Evolutionary conservation across 164 flowering plant genomes (phyloP), one percentile per base, ranked within the genome.

Genomic region (Liriodendron chinense): DNA sequence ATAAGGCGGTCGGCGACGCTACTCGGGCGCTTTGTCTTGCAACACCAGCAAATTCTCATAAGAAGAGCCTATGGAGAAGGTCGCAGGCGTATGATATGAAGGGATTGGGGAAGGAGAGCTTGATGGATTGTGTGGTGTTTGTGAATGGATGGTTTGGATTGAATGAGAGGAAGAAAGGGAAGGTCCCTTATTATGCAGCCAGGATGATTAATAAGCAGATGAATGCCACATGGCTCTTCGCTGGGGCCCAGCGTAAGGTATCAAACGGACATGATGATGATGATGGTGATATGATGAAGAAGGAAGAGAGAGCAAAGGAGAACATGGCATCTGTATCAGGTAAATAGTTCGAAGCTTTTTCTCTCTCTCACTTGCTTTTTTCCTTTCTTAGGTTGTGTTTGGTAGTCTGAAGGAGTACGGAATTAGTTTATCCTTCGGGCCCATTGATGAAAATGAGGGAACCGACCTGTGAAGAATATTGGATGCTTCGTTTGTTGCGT

Each of bases 31-130:
- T 91, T 12, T 84, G 86, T 65, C 57, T 92, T 64, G 81, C 85
- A 0, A 76, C 24, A 5, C 96, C 96, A 1, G 74, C 81, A 18
- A 92, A 93, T 65, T 83, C 88, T 12, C 94, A 92, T 57, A 43
- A 77, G 13, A 94, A 89, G 78, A 91, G 97, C 72, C 80, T 92
- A 9, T 94, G 98, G 98, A 91, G 92, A 72, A 85, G 98, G 71
- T 84, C 98, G 24, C 96, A 92, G 68, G 98, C 96, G 53, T 94
- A 94, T 74, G 93, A 94, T 73, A 88, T 91, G 92, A 83, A 82
- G 74, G 94, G 94, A 20, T 68, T 92, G 82, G 84, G 90, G 4
- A 90, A 79, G 76, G 98, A 92, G 80, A 92, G 98, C 82, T 83
- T 92, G 77, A 84, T 92, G 91, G 98, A 94, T 76, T 85, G 88